phyloP scores from a whole-genome alignment of 2,329 filamentous ascomycete genomes.

The Xylogone sp. region DNA sequence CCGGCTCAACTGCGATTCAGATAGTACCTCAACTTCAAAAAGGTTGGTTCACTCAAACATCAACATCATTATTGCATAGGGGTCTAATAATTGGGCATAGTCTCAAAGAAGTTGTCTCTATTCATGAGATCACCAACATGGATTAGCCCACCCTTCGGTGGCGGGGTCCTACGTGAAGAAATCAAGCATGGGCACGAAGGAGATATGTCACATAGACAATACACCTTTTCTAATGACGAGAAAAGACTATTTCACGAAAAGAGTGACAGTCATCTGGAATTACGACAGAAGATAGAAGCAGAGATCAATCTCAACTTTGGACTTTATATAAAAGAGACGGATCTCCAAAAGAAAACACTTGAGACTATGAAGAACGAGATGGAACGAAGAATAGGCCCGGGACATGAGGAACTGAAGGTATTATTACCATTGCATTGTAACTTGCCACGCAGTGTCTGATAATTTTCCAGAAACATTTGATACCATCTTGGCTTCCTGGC shows the following conservation, averaged over 20 bases:
- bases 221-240: constrained; percentile 35
- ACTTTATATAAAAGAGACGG: constrained; percentile 38
- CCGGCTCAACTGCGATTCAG: constrained; percentile 31
- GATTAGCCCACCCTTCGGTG: constrained; percentile 16
- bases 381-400: constrained; percentile 35
- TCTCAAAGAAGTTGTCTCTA: constrained; percentile 11
- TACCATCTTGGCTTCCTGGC: constrained; percentile 39
- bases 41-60: constrained; percentile 26
- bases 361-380: constrained; percentile 40
- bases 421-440: background rate
- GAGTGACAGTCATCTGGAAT: constrained; percentile 36
- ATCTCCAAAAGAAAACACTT: constrained; percentile 34
- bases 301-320: constrained; percentile 39
- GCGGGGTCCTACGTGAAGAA: constrained; percentile 22
- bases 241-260: constrained; percentile 36
- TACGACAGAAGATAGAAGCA: constrained; percentile 39
- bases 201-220: constrained; percentile 33
- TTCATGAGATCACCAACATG: constrained; percentile 17
- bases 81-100: constrained; percentile 26
- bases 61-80: constrained; percentile 44
- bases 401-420: constrained; percentile 35
- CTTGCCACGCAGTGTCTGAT: background rate
- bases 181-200: constrained; percentile 19
- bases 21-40: constrained; percentile 33
- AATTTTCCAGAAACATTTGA: constrained; percentile 28